phyloP scores from a whole-genome alignment of 2,329 filamentous ascomycete species.

The Alternaria triticina region DNA sequence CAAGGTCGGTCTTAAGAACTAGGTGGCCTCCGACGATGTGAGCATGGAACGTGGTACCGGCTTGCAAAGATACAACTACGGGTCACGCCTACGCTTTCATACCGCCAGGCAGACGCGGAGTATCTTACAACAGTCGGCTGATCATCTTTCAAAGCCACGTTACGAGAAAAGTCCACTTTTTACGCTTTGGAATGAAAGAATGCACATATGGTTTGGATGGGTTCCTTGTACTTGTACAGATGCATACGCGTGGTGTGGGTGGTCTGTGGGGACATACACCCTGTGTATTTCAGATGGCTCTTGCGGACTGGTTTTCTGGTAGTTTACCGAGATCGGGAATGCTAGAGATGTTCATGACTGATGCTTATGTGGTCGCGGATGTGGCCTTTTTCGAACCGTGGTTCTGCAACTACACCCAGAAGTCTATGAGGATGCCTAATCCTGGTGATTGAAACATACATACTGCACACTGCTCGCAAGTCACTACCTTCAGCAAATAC shows the following conservation, averaged over 20 bases:
- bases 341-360: slow-evolving; percentile 1
- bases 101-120: not conserved
- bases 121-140: not conserved
- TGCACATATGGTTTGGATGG: slow-evolving; percentile 23
- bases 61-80: slow-evolving; percentile 2
- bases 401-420: not conserved
- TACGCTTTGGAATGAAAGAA: slow-evolving; percentile 19
- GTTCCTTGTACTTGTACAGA: slow-evolving; percentile 38
- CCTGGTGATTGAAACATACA: not conserved
- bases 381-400: not conserved
- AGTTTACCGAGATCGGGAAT: slow-evolving; percentile 2
- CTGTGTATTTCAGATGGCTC: not conserved
- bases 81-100: slow-evolving; percentile 4
- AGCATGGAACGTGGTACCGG: not conserved
- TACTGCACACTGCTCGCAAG: not conserved
- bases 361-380: not conserved
- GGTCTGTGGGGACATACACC: not conserved
- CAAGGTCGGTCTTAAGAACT: slow-evolving; percentile 63
- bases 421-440: not conserved
- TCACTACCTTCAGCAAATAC: not conserved
- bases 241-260: slow-evolving; percentile 15
- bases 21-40: slow-evolving; percentile 21
- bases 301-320: not conserved
- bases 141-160: slow-evolving; percentile 3
- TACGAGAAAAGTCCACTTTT: slow-evolving; percentile 12